Evolutionary conservation across 106 monocot species (phyloP).

Genomic region (Dactylorhiza incarnata): DNA sequence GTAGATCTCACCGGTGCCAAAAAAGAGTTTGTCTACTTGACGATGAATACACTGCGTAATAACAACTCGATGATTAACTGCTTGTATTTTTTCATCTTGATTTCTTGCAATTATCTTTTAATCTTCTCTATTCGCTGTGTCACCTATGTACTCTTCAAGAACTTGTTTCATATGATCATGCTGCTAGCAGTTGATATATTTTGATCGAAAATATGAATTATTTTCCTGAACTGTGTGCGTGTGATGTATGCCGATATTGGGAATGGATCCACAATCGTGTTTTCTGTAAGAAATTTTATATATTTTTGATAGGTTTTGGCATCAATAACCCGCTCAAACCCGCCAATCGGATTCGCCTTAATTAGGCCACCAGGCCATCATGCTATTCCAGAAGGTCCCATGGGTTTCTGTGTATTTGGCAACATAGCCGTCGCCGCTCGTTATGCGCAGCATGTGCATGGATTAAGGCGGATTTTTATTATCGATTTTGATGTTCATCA

Average conservation of each 20-base stretch:
- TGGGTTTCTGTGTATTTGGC: conserved; percentile 98
- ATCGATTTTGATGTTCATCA: conserved; percentile 99
- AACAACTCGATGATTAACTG: too few species aligned
- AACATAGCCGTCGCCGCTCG: conserved; percentile 94
- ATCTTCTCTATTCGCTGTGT: too few species aligned
- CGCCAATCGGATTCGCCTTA: conserved; percentile 86
- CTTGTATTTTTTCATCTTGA: too few species aligned
- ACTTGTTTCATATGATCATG: not conserved
- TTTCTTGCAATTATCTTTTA: too few species aligned
- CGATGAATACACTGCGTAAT: too few species aligned
- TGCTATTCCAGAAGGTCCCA: conserved; percentile 91
- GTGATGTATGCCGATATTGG: not conserved
- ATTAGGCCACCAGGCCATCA: conserved; percentile 97
- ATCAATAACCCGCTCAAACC: conserved; percentile 36
- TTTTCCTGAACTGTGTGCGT: not conserved
- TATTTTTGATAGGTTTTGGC: conserved; percentile 63
- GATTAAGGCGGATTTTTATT: conserved; percentile 69
- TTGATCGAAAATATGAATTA: not conserved
- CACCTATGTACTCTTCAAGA: not conserved
- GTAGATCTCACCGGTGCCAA: too few species aligned
- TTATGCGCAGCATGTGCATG: conserved; percentile 67
- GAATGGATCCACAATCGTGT: not conserved
- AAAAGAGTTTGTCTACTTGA: too few species aligned
- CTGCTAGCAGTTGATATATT: not conserved
- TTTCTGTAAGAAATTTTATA: not conserved